Percentiles rank a stretch among this genome's conserved stretches.
Evolutionary conservation across 192 early-diverging fungal genomes (phyloP).

Genomic region (Entophlyctis luteolus): DNA sequence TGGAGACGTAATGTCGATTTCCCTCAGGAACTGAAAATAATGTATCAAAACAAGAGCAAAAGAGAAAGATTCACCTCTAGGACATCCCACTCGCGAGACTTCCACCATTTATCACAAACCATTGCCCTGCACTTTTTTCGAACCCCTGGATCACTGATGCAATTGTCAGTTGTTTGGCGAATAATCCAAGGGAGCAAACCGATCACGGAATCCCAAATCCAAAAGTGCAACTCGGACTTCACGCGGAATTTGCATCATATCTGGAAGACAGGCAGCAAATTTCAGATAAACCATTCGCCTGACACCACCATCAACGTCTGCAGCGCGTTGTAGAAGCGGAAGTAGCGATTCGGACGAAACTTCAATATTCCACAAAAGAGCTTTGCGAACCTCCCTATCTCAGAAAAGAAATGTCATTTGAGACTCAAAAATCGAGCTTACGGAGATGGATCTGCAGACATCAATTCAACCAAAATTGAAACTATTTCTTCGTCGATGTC

Average conservation of each 20-base stretch:
- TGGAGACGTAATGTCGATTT: conserved; percentile 2
- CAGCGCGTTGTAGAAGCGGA: conserved; percentile 20
- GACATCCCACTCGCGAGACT: background rate
- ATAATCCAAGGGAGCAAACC: background rate
- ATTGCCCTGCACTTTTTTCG: conserved; percentile 15
- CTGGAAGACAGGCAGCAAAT: conserved; percentile 8
- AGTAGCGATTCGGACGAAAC: background rate
- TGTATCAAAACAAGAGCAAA: background rate
- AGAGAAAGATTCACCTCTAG: background rate
- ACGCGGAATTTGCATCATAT: conserved; percentile 6
- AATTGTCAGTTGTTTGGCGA: background rate
- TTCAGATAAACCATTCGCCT: conserved; percentile 20
- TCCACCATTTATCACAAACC: conserved; percentile 18
- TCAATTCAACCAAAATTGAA: conserved; percentile 12
- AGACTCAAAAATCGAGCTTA: conserved; percentile 1
- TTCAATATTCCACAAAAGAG: conserved; percentile 20
- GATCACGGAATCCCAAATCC: conserved; percentile 11
- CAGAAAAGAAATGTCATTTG: background rate
- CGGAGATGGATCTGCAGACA: conserved; percentile 18
- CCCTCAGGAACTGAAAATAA: conserved; percentile 12
- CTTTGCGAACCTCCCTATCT: conserved; percentile 21
- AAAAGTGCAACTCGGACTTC: conserved; percentile 16
- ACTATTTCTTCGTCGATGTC: conserved; percentile 20
- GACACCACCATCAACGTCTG: conserved; percentile 21
- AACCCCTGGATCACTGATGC: conserved; percentile 10